Conservation (phyloP, 371 early-diverging fungal genomes). For the Apophysomyces trapeziformis region DNA sequence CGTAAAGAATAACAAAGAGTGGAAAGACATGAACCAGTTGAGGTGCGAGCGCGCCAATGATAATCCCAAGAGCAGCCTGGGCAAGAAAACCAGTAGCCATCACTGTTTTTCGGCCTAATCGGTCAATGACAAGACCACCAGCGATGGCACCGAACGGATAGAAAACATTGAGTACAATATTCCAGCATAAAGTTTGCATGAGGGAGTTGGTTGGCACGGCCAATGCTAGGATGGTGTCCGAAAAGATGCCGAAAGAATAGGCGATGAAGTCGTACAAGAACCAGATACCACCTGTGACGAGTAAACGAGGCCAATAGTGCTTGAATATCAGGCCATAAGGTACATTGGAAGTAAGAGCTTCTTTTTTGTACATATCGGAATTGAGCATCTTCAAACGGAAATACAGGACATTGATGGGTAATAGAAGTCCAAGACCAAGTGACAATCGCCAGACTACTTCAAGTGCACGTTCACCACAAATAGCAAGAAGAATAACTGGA, state of each 20-base stretch:
- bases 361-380: slow-evolving; percentile 50
- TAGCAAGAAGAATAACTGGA: slow-evolving; percentile 52
- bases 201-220: slow-evolving; percentile 30
- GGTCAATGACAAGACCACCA: slow-evolving; percentile 54
- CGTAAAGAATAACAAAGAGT: slow-evolving; percentile 60
- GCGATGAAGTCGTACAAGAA: slow-evolving; percentile 66
- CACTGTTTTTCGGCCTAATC: slow-evolving; percentile 53
- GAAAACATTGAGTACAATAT: slow-evolving; percentile 55
- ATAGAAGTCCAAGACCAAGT: slow-evolving; percentile 54
- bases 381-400: slow-evolving; percentile 62
- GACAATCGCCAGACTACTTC: slow-evolving; percentile 55
- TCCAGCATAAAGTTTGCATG: slow-evolving; percentile 48
- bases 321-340: slow-evolving; percentile 60
- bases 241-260: slow-evolving; percentile 61
- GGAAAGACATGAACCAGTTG: slow-evolving; percentile 48
- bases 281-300: slow-evolving; percentile 62
- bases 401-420: slow-evolving; percentile 55
- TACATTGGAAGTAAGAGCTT: slow-evolving; percentile 53
- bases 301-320: slow-evolving; percentile 58
- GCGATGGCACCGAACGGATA: slow-evolving; percentile 56
- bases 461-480: slow-evolving; percentile 36
- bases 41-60: slow-evolving; percentile 51
- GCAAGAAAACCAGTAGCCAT: slow-evolving; percentile 59
- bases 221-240: slow-evolving; percentile 32
- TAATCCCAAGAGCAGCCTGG: slow-evolving; percentile 55